Evolutionary conservation across 768 basidiomycete species (phyloP), one percentile per base, ranked within the genome.

Genomic region (Antrodiella citrinella): DNA sequence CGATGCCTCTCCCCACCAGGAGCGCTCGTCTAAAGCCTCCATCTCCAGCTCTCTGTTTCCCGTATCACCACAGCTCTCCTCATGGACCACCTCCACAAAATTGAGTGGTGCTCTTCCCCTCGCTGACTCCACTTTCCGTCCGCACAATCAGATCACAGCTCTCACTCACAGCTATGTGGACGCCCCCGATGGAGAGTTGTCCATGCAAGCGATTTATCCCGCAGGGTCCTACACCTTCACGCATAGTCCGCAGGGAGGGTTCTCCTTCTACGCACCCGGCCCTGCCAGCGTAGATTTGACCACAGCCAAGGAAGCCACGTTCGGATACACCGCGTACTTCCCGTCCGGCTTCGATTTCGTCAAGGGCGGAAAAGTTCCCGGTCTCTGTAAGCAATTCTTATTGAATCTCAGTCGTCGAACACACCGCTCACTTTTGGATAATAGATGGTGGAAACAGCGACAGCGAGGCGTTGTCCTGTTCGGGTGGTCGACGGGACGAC

Each of bases 251-350:
- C 67, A 66, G 47, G 82, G 82, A 48, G 84, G 84, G 15, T 67
- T 85, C 61, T 83, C 82, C 18, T 84, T 87, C 74, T 87, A 88
- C 63, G 74, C 83, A 41, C 73, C 75, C 39, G 85, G 83, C 2
- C 77, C 80, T 4, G 24, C 55, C 26, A 57, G 64, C 53, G 70
- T 81, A 43, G 75, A 80, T 61, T 66, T 84, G 52, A 73, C 72
- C 46, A 74, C 65, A 3, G 86, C 82, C 18, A 82, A 79, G 61
- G 84, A 86, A 56, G 77, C 78, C 11, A 80, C 80, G 2, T 76
- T 87, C 56, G 76, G 65, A 3, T 77, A 76, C 67, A 77, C 80
- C 1, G 75, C 84, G 25, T 81, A 68, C 67, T 84, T 87, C 67
- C 67, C 74, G 24, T 61, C 72, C 12, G 84, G 76, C 23, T 86